phyloP scores from a whole-genome alignment of 306 rosid genomes.

The Datisca glomerata region DNA sequence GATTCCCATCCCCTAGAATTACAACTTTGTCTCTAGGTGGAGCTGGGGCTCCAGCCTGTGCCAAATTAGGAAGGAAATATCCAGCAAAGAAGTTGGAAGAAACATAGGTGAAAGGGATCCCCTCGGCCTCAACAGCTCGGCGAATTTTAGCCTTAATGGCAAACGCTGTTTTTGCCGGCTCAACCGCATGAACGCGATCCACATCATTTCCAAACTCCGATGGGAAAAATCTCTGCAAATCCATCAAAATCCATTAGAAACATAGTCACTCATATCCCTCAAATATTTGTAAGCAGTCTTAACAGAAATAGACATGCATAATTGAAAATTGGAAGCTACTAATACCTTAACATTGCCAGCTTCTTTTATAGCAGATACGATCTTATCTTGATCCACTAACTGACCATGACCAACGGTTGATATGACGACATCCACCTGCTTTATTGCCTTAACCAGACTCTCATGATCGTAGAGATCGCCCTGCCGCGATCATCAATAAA shows the following conservation, averaged over 20 bases:
- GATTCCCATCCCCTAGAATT: slow-evolving; percentile 32
- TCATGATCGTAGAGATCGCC: slow-evolving; percentile 25
- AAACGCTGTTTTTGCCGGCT: slow-evolving; percentile 28
- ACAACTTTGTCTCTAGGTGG: slow-evolving; percentile 28
- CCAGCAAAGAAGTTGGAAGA: slow-evolving; percentile 27
- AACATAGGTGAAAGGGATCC: slow-evolving; percentile 29
- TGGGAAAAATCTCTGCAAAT: slow-evolving; percentile 26
- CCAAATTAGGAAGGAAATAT: slow-evolving; percentile 18
- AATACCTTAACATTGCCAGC: slow-evolving; percentile 30
- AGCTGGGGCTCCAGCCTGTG: slow-evolving; percentile 21
- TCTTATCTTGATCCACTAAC: slow-evolving; percentile 17
- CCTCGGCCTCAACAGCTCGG: slow-evolving; percentile 25
- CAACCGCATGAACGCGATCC: slow-evolving; percentile 28
- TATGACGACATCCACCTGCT: slow-evolving; percentile 30
- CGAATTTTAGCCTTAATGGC: slow-evolving; percentile 17
- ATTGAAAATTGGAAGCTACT: too few species aligned
- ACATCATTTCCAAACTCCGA: slow-evolving; percentile 37
- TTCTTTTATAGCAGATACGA: slow-evolving; percentile 29
- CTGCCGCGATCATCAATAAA: slow-evolving; percentile 1
- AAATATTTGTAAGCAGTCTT: background rate
- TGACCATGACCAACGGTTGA: slow-evolving; percentile 22
- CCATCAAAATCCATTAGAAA: background rate
- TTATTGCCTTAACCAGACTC: slow-evolving; percentile 23
- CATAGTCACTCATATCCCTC: background rate
- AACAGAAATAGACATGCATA: too few species aligned